phyloP scores from a whole-genome alignment of 2,329 filamentous ascomycete genomes.

The Colletotrichum eremochloae region DNA sequence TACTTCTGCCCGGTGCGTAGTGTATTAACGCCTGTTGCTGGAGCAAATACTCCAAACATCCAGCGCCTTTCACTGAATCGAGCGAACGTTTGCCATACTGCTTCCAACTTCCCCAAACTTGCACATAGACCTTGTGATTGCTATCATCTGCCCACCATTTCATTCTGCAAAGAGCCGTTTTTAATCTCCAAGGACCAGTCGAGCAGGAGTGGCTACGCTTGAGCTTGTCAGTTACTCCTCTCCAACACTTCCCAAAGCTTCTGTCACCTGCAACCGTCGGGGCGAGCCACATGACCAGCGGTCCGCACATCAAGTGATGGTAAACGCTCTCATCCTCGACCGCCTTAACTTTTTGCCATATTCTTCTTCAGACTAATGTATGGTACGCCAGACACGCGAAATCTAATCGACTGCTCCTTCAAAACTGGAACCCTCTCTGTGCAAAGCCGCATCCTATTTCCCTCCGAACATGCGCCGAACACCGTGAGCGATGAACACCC shows the following conservation, averaged over 20 bases:
- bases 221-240: conserved; percentile 12
- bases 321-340: not conserved
- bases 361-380: not conserved
- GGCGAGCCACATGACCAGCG: conserved; percentile 17
- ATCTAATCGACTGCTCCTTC: not conserved
- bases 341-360: not conserved
- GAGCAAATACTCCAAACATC: not conserved
- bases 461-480: conserved; percentile 17
- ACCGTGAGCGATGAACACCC: conserved; percentile 21
- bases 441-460: not conserved
- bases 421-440: not conserved
- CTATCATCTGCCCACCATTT: not conserved
- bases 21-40: not conserved
- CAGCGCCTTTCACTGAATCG: not conserved
- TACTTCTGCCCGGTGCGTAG: not conserved
- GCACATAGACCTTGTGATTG: not conserved
- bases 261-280: conserved; percentile 29
- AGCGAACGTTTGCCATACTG: not conserved
- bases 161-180: not conserved
- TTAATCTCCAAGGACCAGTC: not conserved
- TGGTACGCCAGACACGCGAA: not conserved
- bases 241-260: conserved; percentile 10
- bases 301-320: conserved; percentile 19
- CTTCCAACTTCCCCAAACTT: not conserved
- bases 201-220: conserved; percentile 3